These are phyloP conservation scores for Phytomonas francai DNA, from an alignment of 208 protist species.

Conservation along the genomic window DNA sequence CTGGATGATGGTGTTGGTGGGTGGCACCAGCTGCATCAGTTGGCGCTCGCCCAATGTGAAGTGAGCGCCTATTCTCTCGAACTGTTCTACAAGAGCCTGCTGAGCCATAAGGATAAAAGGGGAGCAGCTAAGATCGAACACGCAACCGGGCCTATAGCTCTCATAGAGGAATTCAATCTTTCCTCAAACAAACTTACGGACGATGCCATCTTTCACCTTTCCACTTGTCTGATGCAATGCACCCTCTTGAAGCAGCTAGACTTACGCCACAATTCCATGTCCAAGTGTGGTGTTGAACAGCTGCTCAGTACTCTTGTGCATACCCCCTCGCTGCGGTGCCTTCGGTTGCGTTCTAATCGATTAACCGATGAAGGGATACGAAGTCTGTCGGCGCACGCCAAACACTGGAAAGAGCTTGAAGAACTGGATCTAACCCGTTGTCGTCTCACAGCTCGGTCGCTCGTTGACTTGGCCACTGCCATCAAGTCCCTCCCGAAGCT, in stretches of 20 bases:
- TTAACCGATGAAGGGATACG: conserved; percentile 39
- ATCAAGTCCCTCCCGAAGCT: conserved; percentile 24
- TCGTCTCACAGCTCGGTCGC: conserved; percentile 36
- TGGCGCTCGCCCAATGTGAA: conserved; percentile 48
- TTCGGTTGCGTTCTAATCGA: conserved; percentile 53
- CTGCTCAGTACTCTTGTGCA: conserved; percentile 28
- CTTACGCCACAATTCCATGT: conserved; percentile 54
- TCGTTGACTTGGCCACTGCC: conserved; percentile 22
- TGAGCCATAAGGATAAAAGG: conserved; percentile 18
- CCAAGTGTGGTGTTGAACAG: conserved; percentile 14
- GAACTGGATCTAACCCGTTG: conserved; percentile 63
- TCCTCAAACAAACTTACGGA: conserved; percentile 39
- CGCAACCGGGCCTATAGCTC: conserved; percentile 3
- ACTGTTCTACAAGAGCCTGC: background rate
- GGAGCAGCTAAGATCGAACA: conserved; percentile 1
- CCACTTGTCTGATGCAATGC: conserved; percentile 37
- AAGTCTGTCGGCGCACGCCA: conserved; percentile 20
- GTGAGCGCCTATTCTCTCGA: conserved; percentile 15
- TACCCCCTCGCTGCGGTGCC: conserved; percentile 21
- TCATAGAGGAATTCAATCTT: conserved; percentile 34
- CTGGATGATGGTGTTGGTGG: conserved; percentile 31
- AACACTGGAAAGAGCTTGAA: conserved; percentile 40
- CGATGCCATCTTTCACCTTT: conserved; percentile 33
- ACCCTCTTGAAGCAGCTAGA: conserved; percentile 25
- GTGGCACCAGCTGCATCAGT: conserved; percentile 39